Base-by-base conservation (phyloP, 176 grass and related monocot species). In the Chrysopogon serrulatus region DNA sequence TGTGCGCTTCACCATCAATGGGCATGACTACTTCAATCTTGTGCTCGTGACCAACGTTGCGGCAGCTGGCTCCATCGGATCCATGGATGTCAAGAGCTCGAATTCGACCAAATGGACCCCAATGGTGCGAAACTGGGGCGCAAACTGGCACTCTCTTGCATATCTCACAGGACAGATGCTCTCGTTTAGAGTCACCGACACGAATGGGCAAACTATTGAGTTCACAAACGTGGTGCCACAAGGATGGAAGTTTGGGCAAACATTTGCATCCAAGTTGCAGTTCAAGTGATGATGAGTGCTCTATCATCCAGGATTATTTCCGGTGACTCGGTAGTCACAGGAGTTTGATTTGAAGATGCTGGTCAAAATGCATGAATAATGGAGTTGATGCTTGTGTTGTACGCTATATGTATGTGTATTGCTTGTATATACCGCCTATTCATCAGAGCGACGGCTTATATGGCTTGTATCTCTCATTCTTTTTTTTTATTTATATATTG, bases 21-120 rank as follows among this genome's bases (percentile, higher is more conserved):
- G 90, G 0, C 85, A 86, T 1, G 54, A 79, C 64, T 92, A 82
- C 77, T 92, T 88, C 82, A 74, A 82, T 3, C 43, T 92, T 2
- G 86, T 88, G 41, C 86, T 92, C 0, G 71, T 92, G 28, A 79
- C 73, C 71, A 92, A 92, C 1, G 90, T 88, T 1, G 90, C 61
- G 5, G 78, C 77, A 1, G 82, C 48, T 0, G 90, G 90, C 21
- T 88, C 90, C 2, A 82, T 91, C 81, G 81, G 74, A 1, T 66
- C 90, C 0, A 84, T 91, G 77, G 82, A 66, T 1, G 73, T 88
- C 40, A 88, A 81, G 74, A 19, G 33, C 65, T 59, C 64, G 2
- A 17, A 5, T 10, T 67, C 56, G 0, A 1, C 15, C 0, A 34
- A 47, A 0, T 91, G 82, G 90, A 59, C 19, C 5, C 45, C 51